Evolutionary conservation across 192 early-diverging fungal genomes (phyloP).

Genomic region (Entomortierella chlamydospora): DNA sequence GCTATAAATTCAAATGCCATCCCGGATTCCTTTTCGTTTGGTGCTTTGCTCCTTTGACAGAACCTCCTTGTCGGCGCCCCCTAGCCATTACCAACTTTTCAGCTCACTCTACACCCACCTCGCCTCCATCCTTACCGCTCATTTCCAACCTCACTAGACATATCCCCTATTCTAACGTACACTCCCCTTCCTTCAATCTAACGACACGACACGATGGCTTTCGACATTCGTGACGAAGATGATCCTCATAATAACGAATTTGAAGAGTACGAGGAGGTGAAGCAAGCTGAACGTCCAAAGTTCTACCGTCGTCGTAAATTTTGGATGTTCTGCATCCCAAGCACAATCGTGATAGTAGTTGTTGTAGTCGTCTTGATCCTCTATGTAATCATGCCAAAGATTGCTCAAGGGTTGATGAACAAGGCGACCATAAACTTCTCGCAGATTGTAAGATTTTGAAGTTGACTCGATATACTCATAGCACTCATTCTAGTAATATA

Average conservation of each 20-base stretch:
- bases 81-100: too few relatives aligned
- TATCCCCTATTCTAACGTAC: too few relatives aligned
- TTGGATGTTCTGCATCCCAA: constrained; percentile 58
- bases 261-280: constrained; percentile 38
- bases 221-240: constrained; percentile 46
- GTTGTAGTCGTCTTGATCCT: constrained; percentile 55
- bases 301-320: constrained; percentile 62
- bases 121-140: too few relatives aligned
- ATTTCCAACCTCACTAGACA: too few relatives aligned
- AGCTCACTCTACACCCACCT: too few relatives aligned
- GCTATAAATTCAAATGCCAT: too few relatives aligned
- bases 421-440: constrained; percentile 29
- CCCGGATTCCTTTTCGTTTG: too few relatives aligned
- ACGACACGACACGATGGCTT: constrained; percentile 26
- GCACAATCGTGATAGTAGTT: constrained; percentile 49
- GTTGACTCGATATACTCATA: neutral
- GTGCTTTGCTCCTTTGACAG: too few relatives aligned
- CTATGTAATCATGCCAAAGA: constrained; percentile 65
- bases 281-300: constrained; percentile 48
- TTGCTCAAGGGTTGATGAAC: constrained; percentile 55
- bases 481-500: neutral
- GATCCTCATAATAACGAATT: constrained; percentile 39
- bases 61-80: too few relatives aligned
- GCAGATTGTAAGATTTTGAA: constrained; percentile 6
- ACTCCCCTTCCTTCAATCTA: neutral